Conservation (phyloP, 805 yeast genomes). For the Pichia californica region DNA sequence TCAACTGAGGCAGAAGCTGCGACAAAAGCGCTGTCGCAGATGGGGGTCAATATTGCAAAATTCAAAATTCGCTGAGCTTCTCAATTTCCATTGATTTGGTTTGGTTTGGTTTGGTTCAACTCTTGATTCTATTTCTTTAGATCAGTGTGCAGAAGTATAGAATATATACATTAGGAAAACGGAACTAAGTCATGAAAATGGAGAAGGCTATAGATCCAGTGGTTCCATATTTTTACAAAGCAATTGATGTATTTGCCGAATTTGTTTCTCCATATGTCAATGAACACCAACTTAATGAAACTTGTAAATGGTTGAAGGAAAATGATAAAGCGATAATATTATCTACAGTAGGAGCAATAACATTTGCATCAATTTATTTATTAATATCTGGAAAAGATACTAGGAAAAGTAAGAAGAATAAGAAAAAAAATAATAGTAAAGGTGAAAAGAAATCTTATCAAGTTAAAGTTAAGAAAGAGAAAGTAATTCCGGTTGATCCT, state of each 20-base stretch:
- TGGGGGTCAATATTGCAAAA: too few relatives aligned
- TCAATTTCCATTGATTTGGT: too few relatives aligned
- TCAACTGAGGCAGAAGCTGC: too few relatives aligned
- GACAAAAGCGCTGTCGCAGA: too few relatives aligned
- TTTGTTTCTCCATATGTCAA: not conserved
- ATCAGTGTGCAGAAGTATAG: too few relatives aligned
- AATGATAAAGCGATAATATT: slow-evolving; percentile 14
- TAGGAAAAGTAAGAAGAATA: slow-evolving; percentile 8
- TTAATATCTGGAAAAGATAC: not conserved
- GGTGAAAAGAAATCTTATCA: not conserved
- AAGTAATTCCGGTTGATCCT: slow-evolving; percentile 16
- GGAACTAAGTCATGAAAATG: not conserved
- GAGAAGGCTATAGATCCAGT: not conserved
- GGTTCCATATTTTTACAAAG: slow-evolving; percentile 3
- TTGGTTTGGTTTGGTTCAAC: too few relatives aligned
- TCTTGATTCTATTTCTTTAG: too few relatives aligned
- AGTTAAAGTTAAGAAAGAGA: slow-evolving; percentile 10
- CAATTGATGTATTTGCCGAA: not conserved
- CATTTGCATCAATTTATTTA: slow-evolving; percentile 8
- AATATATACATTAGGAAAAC: too few relatives aligned
- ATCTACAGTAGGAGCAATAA: slow-evolving; percentile 13
- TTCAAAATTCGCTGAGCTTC: too few relatives aligned
- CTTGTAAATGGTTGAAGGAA: slow-evolving; percentile 9
- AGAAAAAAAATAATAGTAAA: too few relatives aligned
- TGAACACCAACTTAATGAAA: slow-evolving; percentile 4